Base-by-base conservation (phyloP, 495 filamentous ascomycete species). In the Collariella sp. region DNA sequence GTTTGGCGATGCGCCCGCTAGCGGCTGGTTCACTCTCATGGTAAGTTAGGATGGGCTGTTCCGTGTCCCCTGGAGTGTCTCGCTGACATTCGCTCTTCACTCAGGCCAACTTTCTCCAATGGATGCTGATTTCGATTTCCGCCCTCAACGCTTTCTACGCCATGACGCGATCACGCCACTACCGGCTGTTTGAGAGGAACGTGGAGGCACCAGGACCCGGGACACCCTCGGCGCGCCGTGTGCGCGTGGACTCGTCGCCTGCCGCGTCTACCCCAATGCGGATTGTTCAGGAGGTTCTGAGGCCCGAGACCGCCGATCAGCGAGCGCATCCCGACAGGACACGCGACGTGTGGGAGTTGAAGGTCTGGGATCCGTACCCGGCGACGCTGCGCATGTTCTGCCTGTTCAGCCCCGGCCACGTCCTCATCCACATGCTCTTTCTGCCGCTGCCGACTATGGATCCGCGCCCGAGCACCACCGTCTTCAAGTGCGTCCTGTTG, bases 271-370 rank as follows among this genome's bases (percentile, higher is more conserved):
- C 91, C 1, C 91, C 91, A 0, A 62, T 97, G 22, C 84, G 86
- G 34, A 83, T 89, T 45, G 69, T 96, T 40, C 80, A 81, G 15
- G 81, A 77, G 54, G 76, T 89, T 43, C 72, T 96, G 36, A 61
- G 66, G 1, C 62, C 70, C 51, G 72, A 73, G 40, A 79, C 74
- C 43, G 88, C 87, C 13, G 81, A 88, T 51, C 80, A 84, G 46
- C 82, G 90, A 64, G 83, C 89, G 15, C 87, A 95, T 66, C 90
- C 91, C 1, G 86, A 95, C 73, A 79, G 82, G 39, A 80, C 83
- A 20, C 78, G 85, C 3, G 93, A 98, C 69, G 93, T 98, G 20
- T 97, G 94, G 94, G 90, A 98, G 70, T 67, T 98, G 49, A 79
- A 84, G 0, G 79, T 97, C 15, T 98, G 93, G 93, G 90, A 97